Percentiles rank a stretch among this genome's conserved stretches.
Evolutionary conservation across 768 basidiomycete genomes (phyloP).

Genomic region (Lactarius evosmus): DNA sequence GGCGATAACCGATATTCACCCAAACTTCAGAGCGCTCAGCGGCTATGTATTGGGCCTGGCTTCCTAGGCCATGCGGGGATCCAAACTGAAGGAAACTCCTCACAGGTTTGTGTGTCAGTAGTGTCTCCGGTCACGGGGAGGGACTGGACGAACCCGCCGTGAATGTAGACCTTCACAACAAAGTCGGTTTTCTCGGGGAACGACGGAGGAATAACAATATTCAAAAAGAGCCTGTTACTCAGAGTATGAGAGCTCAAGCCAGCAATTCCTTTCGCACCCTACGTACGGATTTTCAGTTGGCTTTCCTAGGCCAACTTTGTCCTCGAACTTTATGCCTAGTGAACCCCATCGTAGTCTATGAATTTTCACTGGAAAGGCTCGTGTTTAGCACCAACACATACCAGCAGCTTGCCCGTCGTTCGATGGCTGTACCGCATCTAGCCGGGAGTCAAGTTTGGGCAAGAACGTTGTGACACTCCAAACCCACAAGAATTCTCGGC

Average conservation of each 20-base stretch:
- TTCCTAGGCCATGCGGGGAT: slow-evolving; percentile 58
- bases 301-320: slow-evolving; percentile 63
- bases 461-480: background rate
- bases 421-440: slow-evolving; percentile 59
- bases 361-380: background rate
- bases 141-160: slow-evolving; percentile 55
- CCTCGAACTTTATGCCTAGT: slow-evolving; percentile 46
- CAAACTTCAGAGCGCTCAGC: slow-evolving; percentile 64
- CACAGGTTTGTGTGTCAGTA: background rate
- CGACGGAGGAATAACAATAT: slow-evolving; percentile 60
- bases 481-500: slow-evolving; percentile 50
- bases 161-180: slow-evolving; percentile 73
- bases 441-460: background rate
- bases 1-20: slow-evolving; percentile 74
- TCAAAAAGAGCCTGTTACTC: slow-evolving; percentile 53
- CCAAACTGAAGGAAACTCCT: slow-evolving; percentile 74
- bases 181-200: slow-evolving; percentile 43
- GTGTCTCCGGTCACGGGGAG: background rate
- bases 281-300: slow-evolving; percentile 70
- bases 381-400: slow-evolving; percentile 27
- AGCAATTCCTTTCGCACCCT: background rate
- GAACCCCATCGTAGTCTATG: background rate
- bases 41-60: slow-evolving; percentile 65
- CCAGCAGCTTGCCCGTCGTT: slow-evolving; percentile 64
- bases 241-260: background rate